phyloP scores from a whole-genome alignment of 768 basidiomycete genomes.

The Mycena pura region DNA sequence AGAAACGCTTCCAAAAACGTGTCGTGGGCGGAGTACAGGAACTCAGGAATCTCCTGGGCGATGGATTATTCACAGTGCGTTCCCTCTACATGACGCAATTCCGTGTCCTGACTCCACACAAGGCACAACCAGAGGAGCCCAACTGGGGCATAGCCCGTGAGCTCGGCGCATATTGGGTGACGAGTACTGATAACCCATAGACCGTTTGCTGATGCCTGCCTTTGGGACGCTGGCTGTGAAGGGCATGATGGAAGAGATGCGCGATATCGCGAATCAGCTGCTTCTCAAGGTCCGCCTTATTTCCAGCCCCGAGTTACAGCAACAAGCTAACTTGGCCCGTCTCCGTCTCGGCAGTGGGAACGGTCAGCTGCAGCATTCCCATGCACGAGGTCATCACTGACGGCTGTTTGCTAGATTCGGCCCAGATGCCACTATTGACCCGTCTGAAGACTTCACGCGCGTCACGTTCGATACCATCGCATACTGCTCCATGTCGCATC shows the following conservation, averaged over 20 bases:
- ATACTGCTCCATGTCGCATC: constrained; percentile 49
- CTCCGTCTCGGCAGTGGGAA: constrained; percentile 38
- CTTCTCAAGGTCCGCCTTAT: constrained; percentile 37
- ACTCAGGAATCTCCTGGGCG: constrained; percentile 45
- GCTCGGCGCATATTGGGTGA: constrained; percentile 4
- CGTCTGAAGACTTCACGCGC: constrained; percentile 52
- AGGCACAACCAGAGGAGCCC: constrained; percentile 49
- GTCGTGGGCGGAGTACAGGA: constrained; percentile 38
- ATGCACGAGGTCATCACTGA: not conserved
- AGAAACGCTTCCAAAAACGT: constrained; percentile 48
- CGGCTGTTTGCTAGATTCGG: constrained; percentile 42
- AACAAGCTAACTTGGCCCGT: not conserved
- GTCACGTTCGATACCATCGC: constrained; percentile 54
- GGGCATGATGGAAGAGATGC: constrained; percentile 56
- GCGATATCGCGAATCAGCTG: constrained; percentile 51
- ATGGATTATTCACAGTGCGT: constrained; percentile 50
- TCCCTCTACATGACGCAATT: not conserved
- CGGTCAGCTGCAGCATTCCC: constrained; percentile 30
- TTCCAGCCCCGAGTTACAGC: not conserved
- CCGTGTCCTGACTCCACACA: not conserved
- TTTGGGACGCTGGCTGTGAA: constrained; percentile 50
- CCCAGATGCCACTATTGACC: constrained; percentile 45
- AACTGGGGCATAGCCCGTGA: constrained; percentile 56
- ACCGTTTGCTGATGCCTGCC: constrained; percentile 40
- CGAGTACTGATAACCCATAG: constrained; percentile 22